Percentiles rank a stretch among this genome's conserved stretches.
phyloP scores from a whole-genome alignment of 2,329 filamentous ascomycete species.

The Scedosporium dehoogii region DNA sequence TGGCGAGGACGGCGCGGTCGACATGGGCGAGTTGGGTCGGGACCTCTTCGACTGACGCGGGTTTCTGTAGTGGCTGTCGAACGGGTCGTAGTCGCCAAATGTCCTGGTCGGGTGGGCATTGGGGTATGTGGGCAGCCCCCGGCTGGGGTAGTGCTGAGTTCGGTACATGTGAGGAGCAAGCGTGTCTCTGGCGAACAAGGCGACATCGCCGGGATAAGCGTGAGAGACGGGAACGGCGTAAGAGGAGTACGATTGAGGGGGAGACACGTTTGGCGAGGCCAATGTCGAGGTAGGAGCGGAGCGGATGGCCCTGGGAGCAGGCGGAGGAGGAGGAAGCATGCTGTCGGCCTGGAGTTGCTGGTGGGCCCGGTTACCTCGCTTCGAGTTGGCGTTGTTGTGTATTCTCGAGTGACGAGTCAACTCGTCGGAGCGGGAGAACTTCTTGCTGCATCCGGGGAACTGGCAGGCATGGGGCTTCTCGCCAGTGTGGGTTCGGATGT shows the following conservation, averaged over 20 bases:
- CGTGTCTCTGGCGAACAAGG: slow-evolving; percentile 50
- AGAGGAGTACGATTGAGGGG: slow-evolving; percentile 77
- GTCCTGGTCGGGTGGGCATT: not conserved
- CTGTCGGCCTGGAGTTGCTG: slow-evolving; percentile 37
- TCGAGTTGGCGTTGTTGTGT: slow-evolving; percentile 97
- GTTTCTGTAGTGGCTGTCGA: slow-evolving; percentile 66
- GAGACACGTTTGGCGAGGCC: slow-evolving; percentile 90
- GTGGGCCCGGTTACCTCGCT: slow-evolving; percentile 75
- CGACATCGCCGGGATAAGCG: slow-evolving; percentile 35
- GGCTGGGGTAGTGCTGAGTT: slow-evolving; percentile 28
- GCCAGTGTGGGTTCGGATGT: slow-evolving; percentile 94
- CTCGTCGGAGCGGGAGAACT: slow-evolving; percentile 93
- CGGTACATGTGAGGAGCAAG: slow-evolving; percentile 43
- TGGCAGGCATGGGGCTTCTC: slow-evolving; percentile 97
- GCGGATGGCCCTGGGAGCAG: slow-evolving; percentile 66
- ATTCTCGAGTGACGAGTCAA: slow-evolving; percentile 94
- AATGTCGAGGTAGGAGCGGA: slow-evolving; percentile 82
- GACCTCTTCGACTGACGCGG: slow-evolving; percentile 74
- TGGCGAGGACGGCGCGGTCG: slow-evolving; percentile 88
- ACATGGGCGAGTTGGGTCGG: slow-evolving; percentile 86
- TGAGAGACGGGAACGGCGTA: slow-evolving; percentile 45
- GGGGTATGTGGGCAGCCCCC: not conserved
- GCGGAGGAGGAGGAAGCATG: slow-evolving; percentile 66
- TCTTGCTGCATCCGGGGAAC: slow-evolving; percentile 92
- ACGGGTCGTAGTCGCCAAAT: slow-evolving; percentile 64